These are phyloP conservation scores for Hypoxylon perforatum DNA, from an alignment of 495 filamentous ascomycete species.

Conservation along the genomic window DNA sequence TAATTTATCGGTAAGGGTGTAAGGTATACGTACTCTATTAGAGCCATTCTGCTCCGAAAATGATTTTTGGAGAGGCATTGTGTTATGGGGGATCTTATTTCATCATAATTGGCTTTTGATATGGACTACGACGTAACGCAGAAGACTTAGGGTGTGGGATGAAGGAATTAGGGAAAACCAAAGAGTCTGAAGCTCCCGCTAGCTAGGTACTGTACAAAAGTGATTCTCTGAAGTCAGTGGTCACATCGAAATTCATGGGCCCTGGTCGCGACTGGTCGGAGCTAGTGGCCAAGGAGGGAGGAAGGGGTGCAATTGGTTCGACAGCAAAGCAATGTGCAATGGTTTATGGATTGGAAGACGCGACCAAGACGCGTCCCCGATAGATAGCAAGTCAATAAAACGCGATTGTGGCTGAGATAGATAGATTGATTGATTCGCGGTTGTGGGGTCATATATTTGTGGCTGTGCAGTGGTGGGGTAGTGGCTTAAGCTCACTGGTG, in stretches of 20 bases:
- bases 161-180: background rate
- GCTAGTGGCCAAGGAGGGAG: constrained; percentile 2
- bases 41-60: constrained; percentile 58
- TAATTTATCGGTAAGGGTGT: background rate
- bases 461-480: background rate
- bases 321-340: constrained; percentile 23
- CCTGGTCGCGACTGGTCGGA: background rate
- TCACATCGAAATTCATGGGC: background rate
- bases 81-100: constrained; percentile 11
- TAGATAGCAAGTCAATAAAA: constrained; percentile 38
- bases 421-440: no score
- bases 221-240: no score
- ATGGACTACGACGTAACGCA: background rate
- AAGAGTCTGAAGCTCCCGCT: background rate
- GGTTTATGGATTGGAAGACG: constrained; percentile 1
- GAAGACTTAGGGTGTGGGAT: background rate
- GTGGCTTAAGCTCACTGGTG: constrained; percentile 35
- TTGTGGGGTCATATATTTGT: background rate
- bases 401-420: background rate
- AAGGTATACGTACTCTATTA: constrained; percentile 35
- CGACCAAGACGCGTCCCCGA: constrained; percentile 20
- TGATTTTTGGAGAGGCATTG: constrained; percentile 64
- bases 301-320: background rate
- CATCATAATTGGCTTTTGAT: constrained; percentile 23
- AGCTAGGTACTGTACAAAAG: no score